These are phyloP conservation scores for Stemphylium beticola DNA, from an alignment of 2,329 filamentous ascomycete genomes.

Conservation along the genomic window DNA sequence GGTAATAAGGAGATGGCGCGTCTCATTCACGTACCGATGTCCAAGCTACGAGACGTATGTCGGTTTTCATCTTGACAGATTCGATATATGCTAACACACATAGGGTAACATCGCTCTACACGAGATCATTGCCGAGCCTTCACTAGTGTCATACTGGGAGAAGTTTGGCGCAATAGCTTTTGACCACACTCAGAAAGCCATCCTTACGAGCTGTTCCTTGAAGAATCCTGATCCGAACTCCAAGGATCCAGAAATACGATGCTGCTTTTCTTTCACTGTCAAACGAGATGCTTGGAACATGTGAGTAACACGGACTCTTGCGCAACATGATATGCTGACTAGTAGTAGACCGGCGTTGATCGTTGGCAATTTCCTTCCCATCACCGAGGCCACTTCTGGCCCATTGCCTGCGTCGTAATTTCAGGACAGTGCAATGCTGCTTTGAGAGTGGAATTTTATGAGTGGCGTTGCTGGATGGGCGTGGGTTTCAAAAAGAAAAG, in stretches of 20 bases:
- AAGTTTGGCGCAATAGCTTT: slow-evolving; percentile 99
- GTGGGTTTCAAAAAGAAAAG: not conserved
- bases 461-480: not conserved
- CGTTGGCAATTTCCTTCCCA: slow-evolving; percentile 94
- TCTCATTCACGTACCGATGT: slow-evolving; percentile 89
- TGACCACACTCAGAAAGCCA: slow-evolving; percentile 89
- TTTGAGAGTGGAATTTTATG: not conserved
- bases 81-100: slow-evolving; percentile 16
- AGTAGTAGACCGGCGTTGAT: slow-evolving; percentile 77
- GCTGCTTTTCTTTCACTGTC: slow-evolving; percentile 98
- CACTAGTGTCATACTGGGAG: slow-evolving; percentile 96
- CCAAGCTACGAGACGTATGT: slow-evolving; percentile 86
- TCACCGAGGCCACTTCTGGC: slow-evolving; percentile 59
- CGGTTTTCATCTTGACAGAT: not conserved
- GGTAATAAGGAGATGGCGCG: slow-evolving; percentile 99
- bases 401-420: slow-evolving; percentile 21
- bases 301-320: slow-evolving; percentile 63
- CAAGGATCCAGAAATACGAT: slow-evolving; percentile 77
- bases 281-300: slow-evolving; percentile 94
- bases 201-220: slow-evolving; percentile 89
- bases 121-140: slow-evolving; percentile 94
- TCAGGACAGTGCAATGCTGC: not conserved
- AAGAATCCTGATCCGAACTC: slow-evolving; percentile 72
- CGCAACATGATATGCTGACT: slow-evolving; percentile 38
- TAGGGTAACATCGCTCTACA: slow-evolving; percentile 94